Evolutionary conservation across 805 yeast genomes (phyloP).

Genomic region (Metschnikowia hibisci): DNA sequence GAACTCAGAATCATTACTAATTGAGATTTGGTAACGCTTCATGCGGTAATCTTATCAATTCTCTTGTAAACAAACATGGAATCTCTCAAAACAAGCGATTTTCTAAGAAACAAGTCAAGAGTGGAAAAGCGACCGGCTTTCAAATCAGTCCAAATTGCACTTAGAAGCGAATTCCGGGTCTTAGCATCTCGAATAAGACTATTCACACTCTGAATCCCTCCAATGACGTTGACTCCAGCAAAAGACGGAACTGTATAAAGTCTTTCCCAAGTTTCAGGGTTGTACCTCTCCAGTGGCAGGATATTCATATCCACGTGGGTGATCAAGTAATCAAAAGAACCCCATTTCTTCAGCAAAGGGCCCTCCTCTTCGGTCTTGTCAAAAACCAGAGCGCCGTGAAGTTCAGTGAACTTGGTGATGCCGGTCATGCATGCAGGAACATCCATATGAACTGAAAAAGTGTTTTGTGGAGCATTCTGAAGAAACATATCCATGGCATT

Average conservation of each 20-base stretch:
- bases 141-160: constrained; percentile 8
- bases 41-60: constrained; percentile 4
- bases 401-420: constrained; percentile 67
- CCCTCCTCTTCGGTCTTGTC: constrained; percentile 68
- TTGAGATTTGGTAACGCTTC: too few relatives aligned
- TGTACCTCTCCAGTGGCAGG: constrained; percentile 8
- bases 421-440: constrained; percentile 87
- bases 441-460: constrained; percentile 63
- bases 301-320: constrained; percentile 21
- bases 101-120: background rate
- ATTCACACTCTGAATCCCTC: constrained; percentile 1
- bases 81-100: constrained; percentile 15
- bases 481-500: constrained; percentile 58
- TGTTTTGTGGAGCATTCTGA: constrained; percentile 15
- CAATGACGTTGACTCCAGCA: constrained; percentile 16
- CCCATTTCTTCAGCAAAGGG: constrained; percentile 30
- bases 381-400: constrained; percentile 45
- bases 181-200: background rate
- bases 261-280: constrained; percentile 13
- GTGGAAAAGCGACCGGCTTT: constrained; percentile 6
- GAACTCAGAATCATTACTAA: too few relatives aligned
- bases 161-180: constrained; percentile 1
- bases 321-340: constrained; percentile 28
- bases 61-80: constrained; percentile 30
- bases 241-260: constrained; percentile 25